Evolutionary conservation across 768 basidiomycete genomes (phyloP).

Genomic region (Xerocomus brunneocitrinus): DNA sequence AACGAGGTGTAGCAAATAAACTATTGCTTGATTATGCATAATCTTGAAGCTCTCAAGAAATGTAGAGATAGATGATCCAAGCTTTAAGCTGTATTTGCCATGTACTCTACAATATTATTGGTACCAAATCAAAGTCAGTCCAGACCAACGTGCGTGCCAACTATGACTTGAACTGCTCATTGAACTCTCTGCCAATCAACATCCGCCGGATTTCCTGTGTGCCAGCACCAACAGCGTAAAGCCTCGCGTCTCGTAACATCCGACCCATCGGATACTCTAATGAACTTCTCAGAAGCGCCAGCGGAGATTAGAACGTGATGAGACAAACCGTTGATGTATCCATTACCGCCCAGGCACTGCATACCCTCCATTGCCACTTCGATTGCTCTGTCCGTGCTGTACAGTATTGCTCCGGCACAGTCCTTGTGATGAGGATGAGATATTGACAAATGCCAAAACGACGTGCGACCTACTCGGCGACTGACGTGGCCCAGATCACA

Average conservation of each 20-base stretch:
- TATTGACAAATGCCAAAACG: background rate
- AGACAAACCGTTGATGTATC: conserved; percentile 83
- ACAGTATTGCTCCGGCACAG: conserved; percentile 91
- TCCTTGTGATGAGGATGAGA: conserved; percentile 52
- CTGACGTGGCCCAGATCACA: conserved; percentile 80
- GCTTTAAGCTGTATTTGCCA: no score
- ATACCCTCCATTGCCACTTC: conserved; percentile 89
- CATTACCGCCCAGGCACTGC: conserved; percentile 94
- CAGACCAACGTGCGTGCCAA: background rate
- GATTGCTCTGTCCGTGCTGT: conserved; percentile 87
- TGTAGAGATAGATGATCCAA: background rate
- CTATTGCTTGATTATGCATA: background rate
- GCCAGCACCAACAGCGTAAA: conserved; percentile 95
- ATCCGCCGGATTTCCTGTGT: conserved; percentile 94
- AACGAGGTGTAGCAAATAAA: conserved; percentile 2
- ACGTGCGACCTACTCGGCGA: conserved; percentile 52
- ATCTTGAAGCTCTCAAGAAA: background rate
- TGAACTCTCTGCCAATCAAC: conserved; percentile 93
- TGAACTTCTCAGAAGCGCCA: background rate
- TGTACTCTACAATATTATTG: no score
- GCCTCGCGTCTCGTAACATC: conserved; percentile 77
- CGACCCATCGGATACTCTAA: conserved; percentile 88
- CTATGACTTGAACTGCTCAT: conserved; percentile 51
- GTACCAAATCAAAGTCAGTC: no score
- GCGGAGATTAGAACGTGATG: background rate